Evolutionary conservation across 331 rosid species (phyloP).

Genomic region (Rhamnella rubrinervis): DNA sequence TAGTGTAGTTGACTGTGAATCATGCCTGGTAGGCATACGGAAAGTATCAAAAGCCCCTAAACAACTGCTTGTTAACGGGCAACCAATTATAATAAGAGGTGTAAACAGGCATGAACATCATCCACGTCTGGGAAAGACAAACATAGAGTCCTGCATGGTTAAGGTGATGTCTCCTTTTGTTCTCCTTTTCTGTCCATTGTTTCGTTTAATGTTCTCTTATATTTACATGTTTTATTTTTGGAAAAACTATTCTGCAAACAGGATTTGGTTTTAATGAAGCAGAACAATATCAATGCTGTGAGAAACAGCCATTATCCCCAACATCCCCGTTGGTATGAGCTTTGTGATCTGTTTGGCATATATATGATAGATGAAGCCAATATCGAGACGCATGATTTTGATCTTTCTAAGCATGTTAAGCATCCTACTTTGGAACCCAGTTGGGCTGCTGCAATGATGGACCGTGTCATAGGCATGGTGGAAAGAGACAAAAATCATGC

Average conservation of each 20-base stretch:
- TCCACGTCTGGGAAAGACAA: constrained; percentile 91
- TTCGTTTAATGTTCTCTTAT: constrained; percentile 7
- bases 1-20: constrained; percentile 73
- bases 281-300: constrained; percentile 86
- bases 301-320: constrained; percentile 99
- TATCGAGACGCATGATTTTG: constrained; percentile 91
- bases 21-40: constrained; percentile 76
- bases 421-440: constrained; percentile 87
- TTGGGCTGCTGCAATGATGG: constrained; percentile 95
- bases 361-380: constrained; percentile 99
- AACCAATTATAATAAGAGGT: constrained; percentile 76
- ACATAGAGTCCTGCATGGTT: constrained; percentile 91
- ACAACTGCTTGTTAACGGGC: constrained; percentile 89
- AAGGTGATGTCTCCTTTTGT: constrained; percentile 49
- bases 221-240: constrained; percentile 8
- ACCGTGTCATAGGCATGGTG: constrained; percentile 96
- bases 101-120: constrained; percentile 98
- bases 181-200: constrained; percentile 12
- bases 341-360: constrained; percentile 91
- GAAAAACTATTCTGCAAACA: constrained; percentile 28
- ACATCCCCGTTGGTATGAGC: constrained; percentile 96
- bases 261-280: constrained; percentile 94
- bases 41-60: constrained; percentile 78
- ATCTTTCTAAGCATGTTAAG: constrained; percentile 60
- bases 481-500: constrained; percentile 97